phyloP scores from a whole-genome alignment of 768 basidiomycete genomes.

The Serendipita sp. region DNA sequence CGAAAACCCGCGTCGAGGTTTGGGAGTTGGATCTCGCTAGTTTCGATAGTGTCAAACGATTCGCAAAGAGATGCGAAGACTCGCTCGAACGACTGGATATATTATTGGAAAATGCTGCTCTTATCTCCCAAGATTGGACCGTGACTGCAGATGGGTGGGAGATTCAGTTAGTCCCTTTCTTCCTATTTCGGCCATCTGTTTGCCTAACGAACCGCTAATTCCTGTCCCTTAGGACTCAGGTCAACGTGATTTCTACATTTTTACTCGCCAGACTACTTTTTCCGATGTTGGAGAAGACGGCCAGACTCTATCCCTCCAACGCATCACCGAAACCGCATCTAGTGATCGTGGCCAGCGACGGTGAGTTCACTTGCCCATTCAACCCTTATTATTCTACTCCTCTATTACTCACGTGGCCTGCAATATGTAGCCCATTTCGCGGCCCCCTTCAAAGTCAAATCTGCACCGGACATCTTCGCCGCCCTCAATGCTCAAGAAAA shows the following conservation, averaged over 20 bases:
- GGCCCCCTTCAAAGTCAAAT: neutral
- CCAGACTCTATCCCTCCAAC: no score
- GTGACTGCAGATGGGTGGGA: slow-evolving; percentile 9
- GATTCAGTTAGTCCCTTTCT: neutral
- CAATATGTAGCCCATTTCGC: neutral
- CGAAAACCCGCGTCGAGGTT: neutral
- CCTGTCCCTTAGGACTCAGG: neutral
- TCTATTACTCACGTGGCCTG: neutral
- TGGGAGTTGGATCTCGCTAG: slow-evolving; percentile 7
- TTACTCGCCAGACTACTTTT: slow-evolving; percentile 5
- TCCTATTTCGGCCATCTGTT: no score
- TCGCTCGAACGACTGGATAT: slow-evolving; percentile 7
- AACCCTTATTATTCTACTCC: neutral
- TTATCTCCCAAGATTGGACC: neutral
- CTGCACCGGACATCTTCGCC: slow-evolving; percentile 1
- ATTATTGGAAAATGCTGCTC: slow-evolving; percentile 8
- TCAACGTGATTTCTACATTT: slow-evolving; percentile 6
- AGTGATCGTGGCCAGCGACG: slow-evolving; percentile 6
- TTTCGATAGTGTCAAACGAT: slow-evolving; percentile 4
- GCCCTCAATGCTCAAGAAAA: neutral
- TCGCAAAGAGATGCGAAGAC: slow-evolving; percentile 8
- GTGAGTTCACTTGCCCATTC: neutral
- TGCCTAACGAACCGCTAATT: neutral
- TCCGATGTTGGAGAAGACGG: no score
- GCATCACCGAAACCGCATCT: no score